Evolutionary conservation across 805 yeast species (phyloP), one percentile per base, ranked within the genome.

Genomic region (Dipodascus albidus): DNA sequence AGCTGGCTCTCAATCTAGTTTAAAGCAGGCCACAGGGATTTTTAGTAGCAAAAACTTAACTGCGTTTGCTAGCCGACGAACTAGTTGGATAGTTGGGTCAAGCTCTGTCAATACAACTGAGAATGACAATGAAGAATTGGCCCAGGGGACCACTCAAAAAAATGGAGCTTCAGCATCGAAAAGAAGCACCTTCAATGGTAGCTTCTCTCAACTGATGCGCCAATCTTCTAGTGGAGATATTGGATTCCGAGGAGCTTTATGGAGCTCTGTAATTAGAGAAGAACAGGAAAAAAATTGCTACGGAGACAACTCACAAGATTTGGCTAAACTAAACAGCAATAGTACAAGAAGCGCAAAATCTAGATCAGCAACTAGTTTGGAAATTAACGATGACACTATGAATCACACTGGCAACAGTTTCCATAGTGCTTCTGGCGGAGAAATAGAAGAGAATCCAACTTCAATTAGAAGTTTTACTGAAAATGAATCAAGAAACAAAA

Each of bases 171-270:
- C 38, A 31, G 38, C 9, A 31, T 15, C 38, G 38, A 9, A 15
- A 15, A 31, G 15, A 31, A 31, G 38, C 38, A 31, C 14, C 38
- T n/a, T n/a, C n/a, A n/a, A n/a, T 27, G 33, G 33, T 27, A 27
- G 33, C 33, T 27, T n/a, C n/a, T n/a, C n/a, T n/a, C 33, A 27
- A 27, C 11, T 27, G 11, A 27, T 6, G 9, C 33, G 33, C 33
- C 33, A 6, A n/a, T 6, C 17, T 8, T 47, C 42, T 31, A 53
- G 53, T 41, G 49, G 31, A 14, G 51, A 53, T 9, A 51, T 63
- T 31, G 67, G 67, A 15, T 61, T 64, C 27, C 58, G 65, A 1
- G 61, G 63, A 3, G 62, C 62, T 1, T 50, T 63, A 19, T 50
- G 60, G 53, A 57, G 58, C 48, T 44, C 64, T 2, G 56, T 63